Evolutionary conservation across 78 protist species (phyloP), one percentile per base, ranked within the genome.

Genomic region (Anaeramoeba ignava): DNA sequence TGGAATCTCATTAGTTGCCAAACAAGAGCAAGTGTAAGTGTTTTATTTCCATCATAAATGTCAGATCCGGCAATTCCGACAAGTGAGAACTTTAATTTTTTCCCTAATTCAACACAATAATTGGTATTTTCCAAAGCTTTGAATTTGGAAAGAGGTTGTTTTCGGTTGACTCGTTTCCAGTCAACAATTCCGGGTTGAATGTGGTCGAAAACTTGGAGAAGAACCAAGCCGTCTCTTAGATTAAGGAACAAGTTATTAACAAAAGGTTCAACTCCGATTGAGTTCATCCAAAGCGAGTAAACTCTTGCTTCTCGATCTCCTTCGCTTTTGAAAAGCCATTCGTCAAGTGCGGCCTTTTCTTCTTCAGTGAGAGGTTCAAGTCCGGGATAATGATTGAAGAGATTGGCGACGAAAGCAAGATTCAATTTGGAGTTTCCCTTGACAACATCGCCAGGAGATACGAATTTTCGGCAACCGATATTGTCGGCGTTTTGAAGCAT

Each of bases 241-340:
- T 95, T 96, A 83, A 89, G 88, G 85, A 92, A 92, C 78, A 94
- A 89, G 88, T 87, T 82, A 88, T 86, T 83, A 38, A 93, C 93
- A 33, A 68, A 85, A 82, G 90, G 93, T 33, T 91, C 93, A 39
- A 93, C 89, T 54, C 98, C 98, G 1, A 96, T 84, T 17, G 90
- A 81, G 92, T 94, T 92, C 91, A 94, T 91, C 97, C 97, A 96
- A 91, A 88, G 88, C 68, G 93, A 79, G 92, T 91, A 96, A 3
- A 91, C 91, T 86, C 82, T 79, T 85, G 92, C 96, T 87, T 96
- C 98, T 78, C 98, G 93, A 23, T 93, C 90, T 78, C 87, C 96
- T 79, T 93, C 96, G 2, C 40, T 3, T 40, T 33, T 39, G n/a
- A 41, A 40, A 36, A 79, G 2, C 80, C 67, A 12, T n/a, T 1